A percentile compares a stretch with the other conserved stretches of the same genome.
phyloP scores from a whole-genome alignment of 2,329 filamentous ascomycete genomes.

The Fusarium sacchari region DNA sequence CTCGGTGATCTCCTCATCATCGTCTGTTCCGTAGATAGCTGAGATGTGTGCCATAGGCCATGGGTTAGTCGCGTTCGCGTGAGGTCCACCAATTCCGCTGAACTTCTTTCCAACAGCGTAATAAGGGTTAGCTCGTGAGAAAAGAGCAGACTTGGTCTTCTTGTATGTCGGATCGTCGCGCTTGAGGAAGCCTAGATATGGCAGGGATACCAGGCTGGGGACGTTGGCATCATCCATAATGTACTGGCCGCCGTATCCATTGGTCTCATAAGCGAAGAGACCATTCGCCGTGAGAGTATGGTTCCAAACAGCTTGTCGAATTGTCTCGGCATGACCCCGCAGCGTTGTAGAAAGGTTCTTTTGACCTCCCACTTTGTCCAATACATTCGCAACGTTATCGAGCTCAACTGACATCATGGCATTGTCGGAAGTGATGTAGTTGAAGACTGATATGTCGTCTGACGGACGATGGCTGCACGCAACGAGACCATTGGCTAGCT shows the following conservation, averaged over 20 bases:
- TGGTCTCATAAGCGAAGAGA: slow-evolving; percentile 20
- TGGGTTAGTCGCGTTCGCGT: slow-evolving; percentile 11
- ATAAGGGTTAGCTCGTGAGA: slow-evolving; percentile 19
- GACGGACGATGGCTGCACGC: slow-evolving; percentile 22
- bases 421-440: slow-evolving; percentile 26
- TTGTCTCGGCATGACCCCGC: not conserved
- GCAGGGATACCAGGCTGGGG: slow-evolving; percentile 4
- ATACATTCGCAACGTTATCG: slow-evolving; percentile 3
- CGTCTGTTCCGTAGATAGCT: slow-evolving; percentile 8
- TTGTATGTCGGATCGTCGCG: slow-evolving; percentile 1
- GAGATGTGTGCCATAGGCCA: slow-evolving; percentile 22
- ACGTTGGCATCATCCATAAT: slow-evolving; percentile 33
- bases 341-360: not conserved
- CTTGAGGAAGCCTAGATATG: slow-evolving; percentile 18
- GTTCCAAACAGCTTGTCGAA: slow-evolving; percentile 10
- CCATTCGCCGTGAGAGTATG: slow-evolving; percentile 12
- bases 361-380: not conserved
- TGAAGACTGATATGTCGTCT: slow-evolving; percentile 9
- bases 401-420: slow-evolving; percentile 28
- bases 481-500: slow-evolving; percentile 13
- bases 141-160: slow-evolving; percentile 3
- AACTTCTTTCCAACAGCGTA: slow-evolving; percentile 12
- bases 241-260: slow-evolving; percentile 22
- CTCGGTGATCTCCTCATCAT: not conserved
- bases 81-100: slow-evolving; percentile 12